These are phyloP conservation scores for Cystofilobasidium ferigula DNA, from an alignment of 768 basidiomycete genomes.

Conservation along the genomic window DNA sequence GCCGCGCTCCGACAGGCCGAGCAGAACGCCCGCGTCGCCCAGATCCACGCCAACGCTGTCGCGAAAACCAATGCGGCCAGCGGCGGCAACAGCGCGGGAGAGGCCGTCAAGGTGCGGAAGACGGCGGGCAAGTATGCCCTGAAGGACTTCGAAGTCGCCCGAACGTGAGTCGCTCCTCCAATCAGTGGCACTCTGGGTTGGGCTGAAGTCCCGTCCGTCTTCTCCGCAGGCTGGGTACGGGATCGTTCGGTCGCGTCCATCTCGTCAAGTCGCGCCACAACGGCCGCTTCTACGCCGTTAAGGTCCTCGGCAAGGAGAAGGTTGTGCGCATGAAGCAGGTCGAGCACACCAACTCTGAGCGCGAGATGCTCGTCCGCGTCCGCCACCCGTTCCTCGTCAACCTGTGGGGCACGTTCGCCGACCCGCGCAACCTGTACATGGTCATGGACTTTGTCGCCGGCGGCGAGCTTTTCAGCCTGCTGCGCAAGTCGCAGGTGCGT, in stretches of 20 bases:
- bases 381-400: slow-evolving; percentile 65
- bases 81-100: background rate
- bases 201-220: background rate
- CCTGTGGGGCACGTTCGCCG: slow-evolving; percentile 65
- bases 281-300: slow-evolving; percentile 90
- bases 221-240: slow-evolving; percentile 22
- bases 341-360: slow-evolving; percentile 40
- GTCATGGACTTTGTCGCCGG: slow-evolving; percentile 42
- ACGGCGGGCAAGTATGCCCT: slow-evolving; percentile 27
- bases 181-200: background rate
- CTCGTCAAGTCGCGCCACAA: slow-evolving; percentile 62
- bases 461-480: slow-evolving; percentile 57
- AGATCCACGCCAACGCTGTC: slow-evolving; percentile 17
- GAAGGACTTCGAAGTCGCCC: slow-evolving; percentile 24
- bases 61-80: background rate
- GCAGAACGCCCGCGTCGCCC: slow-evolving; percentile 23
- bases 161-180: slow-evolving; percentile 17
- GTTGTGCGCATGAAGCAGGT: slow-evolving; percentile 54
- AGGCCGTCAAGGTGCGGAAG: slow-evolving; percentile 21
- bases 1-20: slow-evolving; percentile 22
- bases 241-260: slow-evolving; percentile 27
- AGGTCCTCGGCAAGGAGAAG: slow-evolving; percentile 85
- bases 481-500: slow-evolving; percentile 76
- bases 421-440: slow-evolving; percentile 40
- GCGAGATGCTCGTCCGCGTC: slow-evolving; percentile 40